Conservation (phyloP, 2,329 filamentous ascomycete genomes). For the Cladosporium halotolerans region DNA sequence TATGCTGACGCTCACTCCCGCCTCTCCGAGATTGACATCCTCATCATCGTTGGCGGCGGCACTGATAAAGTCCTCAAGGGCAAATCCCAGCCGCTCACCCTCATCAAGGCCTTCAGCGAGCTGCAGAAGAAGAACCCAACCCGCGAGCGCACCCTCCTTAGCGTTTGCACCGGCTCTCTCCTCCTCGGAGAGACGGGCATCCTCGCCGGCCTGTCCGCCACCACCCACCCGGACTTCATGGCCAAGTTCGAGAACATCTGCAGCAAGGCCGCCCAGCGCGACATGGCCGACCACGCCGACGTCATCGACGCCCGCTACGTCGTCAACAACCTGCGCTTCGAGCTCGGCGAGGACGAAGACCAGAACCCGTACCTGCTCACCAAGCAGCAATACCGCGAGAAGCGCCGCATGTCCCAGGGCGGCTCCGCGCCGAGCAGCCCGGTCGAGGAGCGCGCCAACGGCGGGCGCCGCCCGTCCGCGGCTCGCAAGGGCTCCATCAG, state of each 20-base stretch:
- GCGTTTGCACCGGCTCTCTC: slow-evolving; percentile 72
- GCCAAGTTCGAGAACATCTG: slow-evolving; percentile 77
- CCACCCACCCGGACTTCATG: slow-evolving; percentile 74
- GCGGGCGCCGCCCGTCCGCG: slow-evolving; percentile 33
- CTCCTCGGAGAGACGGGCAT: slow-evolving; percentile 72
- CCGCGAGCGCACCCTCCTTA: slow-evolving; percentile 74
- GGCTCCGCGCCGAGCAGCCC: slow-evolving; percentile 34
- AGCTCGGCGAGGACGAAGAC: slow-evolving; percentile 68
- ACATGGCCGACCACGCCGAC: slow-evolving; percentile 70
- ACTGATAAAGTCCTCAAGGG: slow-evolving; percentile 58
- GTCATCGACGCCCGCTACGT: slow-evolving; percentile 81
- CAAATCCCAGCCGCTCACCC: slow-evolving; percentile 59
- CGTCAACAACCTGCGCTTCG: slow-evolving; percentile 85
- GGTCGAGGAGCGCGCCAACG: slow-evolving; percentile 25
- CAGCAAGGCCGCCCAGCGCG: slow-evolving; percentile 63
- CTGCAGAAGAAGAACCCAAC: slow-evolving; percentile 72
- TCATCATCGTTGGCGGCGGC: slow-evolving; percentile 71
- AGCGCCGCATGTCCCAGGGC: slow-evolving; percentile 32
- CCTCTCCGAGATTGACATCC: slow-evolving; percentile 70
- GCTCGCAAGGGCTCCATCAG: slow-evolving; percentile 76
- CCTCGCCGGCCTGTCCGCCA: slow-evolving; percentile 71
- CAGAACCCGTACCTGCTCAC: slow-evolving; percentile 77
- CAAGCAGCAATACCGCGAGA: slow-evolving; percentile 54
- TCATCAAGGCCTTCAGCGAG: slow-evolving; percentile 72
- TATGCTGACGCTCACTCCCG: slow-evolving; percentile 70